Conservation (phyloP, 768 basidiomycete species). For the Pleurotus tuoliensis region DNA sequence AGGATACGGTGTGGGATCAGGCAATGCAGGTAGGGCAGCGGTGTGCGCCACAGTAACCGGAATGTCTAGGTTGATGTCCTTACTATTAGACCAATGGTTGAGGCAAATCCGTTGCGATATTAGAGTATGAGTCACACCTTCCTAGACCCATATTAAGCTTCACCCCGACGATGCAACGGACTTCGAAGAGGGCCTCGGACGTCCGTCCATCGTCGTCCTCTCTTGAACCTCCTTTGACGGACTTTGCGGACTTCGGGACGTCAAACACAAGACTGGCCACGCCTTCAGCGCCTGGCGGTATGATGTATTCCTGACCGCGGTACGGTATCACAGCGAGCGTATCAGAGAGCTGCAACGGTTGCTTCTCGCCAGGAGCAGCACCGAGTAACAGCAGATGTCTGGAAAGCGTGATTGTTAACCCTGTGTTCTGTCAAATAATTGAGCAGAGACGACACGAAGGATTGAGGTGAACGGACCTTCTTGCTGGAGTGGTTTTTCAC, state of each 20-base stretch:
- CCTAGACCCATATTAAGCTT: conserved; percentile 69
- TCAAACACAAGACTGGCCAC: conserved; percentile 78
- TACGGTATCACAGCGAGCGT: conserved; percentile 66
- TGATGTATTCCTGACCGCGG: conserved; percentile 69
- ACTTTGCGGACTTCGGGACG: conserved; percentile 63
- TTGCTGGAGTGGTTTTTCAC: conserved; percentile 81
- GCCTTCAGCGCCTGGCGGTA: conserved; percentile 72
- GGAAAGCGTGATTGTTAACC: conserved; percentile 55
- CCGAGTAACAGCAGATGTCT: conserved; percentile 58
- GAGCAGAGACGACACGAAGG: conserved; percentile 5
- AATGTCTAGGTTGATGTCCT: conserved; percentile 63
- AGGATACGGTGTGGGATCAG: conserved; percentile 22
- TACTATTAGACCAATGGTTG: conserved; percentile 37
- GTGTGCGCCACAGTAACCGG: conserved; percentile 67
- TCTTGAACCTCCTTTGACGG: conserved; percentile 59
- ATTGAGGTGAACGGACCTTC: conserved; percentile 46
- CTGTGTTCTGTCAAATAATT: conserved; percentile 50
- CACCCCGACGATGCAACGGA: conserved; percentile 58
- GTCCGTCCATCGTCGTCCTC: conserved; percentile 43
- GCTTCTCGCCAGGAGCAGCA: conserved; percentile 31
- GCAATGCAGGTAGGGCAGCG: conserved; percentile 42
- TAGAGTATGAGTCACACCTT: conserved; percentile 40
- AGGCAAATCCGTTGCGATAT: background rate
- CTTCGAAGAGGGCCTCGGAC: conserved; percentile 62
- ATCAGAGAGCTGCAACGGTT: conserved; percentile 63